Percentiles rank a stretch among this genome's conserved stretches.
These are phyloP conservation scores for Eimeria acervulina DNA, from an alignment of 169 alveolate genomes.

Conservation along the genomic window DNA sequence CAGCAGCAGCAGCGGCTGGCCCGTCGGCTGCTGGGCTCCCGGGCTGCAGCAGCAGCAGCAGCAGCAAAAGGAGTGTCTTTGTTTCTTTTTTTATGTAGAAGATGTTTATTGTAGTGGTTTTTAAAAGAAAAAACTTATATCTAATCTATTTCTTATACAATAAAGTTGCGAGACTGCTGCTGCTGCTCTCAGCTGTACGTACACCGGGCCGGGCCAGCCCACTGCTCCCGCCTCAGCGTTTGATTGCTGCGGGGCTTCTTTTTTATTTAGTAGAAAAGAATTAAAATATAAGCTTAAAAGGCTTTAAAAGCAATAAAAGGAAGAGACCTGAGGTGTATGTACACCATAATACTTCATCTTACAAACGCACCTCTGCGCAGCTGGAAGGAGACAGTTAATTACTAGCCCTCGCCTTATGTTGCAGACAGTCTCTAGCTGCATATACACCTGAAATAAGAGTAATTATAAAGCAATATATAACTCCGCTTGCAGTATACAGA, in stretches of 20 bases:
- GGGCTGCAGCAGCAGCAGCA: no score
- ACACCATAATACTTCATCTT: no score
- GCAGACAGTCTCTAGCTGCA: not conserved
- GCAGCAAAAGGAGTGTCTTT: no score
- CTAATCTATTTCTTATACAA: not conserved
- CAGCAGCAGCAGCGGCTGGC: not conserved
- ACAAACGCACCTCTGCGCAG: not conserved
- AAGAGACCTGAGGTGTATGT: not conserved
- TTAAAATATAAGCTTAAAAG: no score
- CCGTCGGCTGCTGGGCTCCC: not conserved
- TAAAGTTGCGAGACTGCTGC: not conserved
- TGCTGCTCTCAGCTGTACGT: not conserved
- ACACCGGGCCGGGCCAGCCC: not conserved
- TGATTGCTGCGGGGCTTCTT: no score
- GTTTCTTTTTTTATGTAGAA: no score
- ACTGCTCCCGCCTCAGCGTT: not conserved
- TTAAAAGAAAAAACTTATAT: no score
- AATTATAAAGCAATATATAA: not conserved
- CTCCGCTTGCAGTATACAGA: no score
- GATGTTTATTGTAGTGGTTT: no score
- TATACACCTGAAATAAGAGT: not conserved
- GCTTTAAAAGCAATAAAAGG: no score
- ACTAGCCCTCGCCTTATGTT: not conserved
- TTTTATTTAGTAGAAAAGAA: no score
- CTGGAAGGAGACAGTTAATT: not conserved